These are phyloP conservation scores for Lactarius indigo DNA, from an alignment of 768 basidiomycete genomes.

Conservation along the genomic window DNA sequence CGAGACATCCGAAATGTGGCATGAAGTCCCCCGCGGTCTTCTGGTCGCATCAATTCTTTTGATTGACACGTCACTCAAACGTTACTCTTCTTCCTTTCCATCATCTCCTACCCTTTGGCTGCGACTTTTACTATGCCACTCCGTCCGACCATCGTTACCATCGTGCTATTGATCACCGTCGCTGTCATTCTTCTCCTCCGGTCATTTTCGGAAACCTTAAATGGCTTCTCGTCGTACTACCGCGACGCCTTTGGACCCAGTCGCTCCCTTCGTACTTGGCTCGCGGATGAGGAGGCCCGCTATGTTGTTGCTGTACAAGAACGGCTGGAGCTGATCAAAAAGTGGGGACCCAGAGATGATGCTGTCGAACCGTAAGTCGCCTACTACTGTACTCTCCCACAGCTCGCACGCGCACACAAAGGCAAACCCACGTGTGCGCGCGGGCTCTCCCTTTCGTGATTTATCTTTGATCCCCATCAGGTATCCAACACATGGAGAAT, in stretches of 20 bases:
- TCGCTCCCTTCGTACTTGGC: constrained; percentile 3
- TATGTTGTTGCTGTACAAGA: not conserved
- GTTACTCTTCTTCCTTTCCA: not conserved
- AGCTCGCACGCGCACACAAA: no score
- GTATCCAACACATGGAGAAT: not conserved
- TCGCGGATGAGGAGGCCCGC: constrained; percentile 8
- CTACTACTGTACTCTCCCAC: no score
- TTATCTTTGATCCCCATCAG: not conserved
- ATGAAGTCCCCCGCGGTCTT: no score
- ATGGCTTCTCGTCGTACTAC: not conserved
- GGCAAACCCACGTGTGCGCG: no score
- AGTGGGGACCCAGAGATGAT: constrained; percentile 7
- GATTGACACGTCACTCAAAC: not conserved
- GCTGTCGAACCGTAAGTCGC: constrained; percentile 6
- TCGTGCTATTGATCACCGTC: not conserved
- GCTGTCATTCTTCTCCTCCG: not conserved
- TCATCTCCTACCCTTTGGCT: not conserved
- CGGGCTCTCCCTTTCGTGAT: not conserved
- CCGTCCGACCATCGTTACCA: not conserved
- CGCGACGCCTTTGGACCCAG: not conserved
- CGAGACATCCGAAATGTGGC: no score
- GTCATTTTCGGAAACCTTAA: not conserved
- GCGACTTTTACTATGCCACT: not conserved
- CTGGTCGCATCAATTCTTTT: no score
- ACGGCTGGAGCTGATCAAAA: constrained; percentile 8